Percentiles rank a stretch among this genome's conserved stretches.
phyloP scores from a whole-genome alignment of 2,329 filamentous ascomycete genomes.

The Parascedosporium putredinis region DNA sequence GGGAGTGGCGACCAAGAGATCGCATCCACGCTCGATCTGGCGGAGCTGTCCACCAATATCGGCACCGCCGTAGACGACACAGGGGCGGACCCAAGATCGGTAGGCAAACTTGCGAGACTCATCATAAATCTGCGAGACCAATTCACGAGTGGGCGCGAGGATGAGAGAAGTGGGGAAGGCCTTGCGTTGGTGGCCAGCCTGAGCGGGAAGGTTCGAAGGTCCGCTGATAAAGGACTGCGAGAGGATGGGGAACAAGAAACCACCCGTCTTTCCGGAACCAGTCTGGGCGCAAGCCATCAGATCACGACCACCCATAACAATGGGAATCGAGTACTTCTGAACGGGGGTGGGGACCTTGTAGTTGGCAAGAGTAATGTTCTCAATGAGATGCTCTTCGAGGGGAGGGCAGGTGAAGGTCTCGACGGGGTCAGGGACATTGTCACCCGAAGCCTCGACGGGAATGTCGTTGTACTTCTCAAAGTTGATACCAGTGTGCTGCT shows the following conservation, averaged over 20 bases:
- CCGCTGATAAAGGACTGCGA: slow-evolving; percentile 94
- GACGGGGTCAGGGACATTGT: slow-evolving; percentile 86
- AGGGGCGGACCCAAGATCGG: slow-evolving; percentile 96
- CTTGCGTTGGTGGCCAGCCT: slow-evolving; percentile 83
- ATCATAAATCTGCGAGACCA: slow-evolving; percentile 97
- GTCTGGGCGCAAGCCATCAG: slow-evolving; percentile 99
- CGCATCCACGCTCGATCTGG: slow-evolving; percentile 93
- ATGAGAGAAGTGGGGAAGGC: slow-evolving; percentile 95
- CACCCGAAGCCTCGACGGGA: slow-evolving; percentile 91
- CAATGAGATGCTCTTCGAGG: slow-evolving; percentile 83
- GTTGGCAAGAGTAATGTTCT: slow-evolving; percentile 86
- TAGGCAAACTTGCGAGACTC: slow-evolving; percentile 98
- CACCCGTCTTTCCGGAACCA: slow-evolving; percentile 98
- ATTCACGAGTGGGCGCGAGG: slow-evolving; percentile 90
- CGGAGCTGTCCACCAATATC: slow-evolving; percentile 97
- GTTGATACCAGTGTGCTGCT: slow-evolving; percentile 98
- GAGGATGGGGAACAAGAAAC: slow-evolving; percentile 97
- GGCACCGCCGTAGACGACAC: slow-evolving; percentile 97
- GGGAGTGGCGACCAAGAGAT: slow-evolving; percentile 92
- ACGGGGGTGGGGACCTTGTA: slow-evolving; percentile 96
- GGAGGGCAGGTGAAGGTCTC: slow-evolving; percentile 87
- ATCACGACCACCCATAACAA: slow-evolving; percentile 95
- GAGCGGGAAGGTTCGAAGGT: slow-evolving; percentile 58
- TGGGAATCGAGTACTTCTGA: slow-evolving; percentile 98
- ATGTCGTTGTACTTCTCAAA: slow-evolving; percentile 99